Percentiles rank a stretch among this genome's conserved stretches.
phyloP scores from a whole-genome alignment of 495 filamentous ascomycete species.

The Podospora comata region DNA sequence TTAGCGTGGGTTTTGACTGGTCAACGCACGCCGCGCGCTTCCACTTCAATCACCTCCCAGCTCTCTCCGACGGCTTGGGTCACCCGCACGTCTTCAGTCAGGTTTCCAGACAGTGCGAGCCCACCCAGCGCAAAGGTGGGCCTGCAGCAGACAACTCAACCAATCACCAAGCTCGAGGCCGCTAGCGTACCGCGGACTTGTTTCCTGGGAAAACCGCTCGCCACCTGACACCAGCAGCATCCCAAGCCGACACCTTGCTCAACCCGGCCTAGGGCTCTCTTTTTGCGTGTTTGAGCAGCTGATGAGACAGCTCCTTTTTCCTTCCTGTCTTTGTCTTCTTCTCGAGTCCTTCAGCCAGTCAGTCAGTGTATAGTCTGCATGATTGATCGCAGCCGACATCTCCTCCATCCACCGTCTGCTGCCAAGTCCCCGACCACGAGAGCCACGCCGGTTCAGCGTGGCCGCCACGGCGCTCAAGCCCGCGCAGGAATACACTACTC shows the following conservation, averaged over 20 bases:
- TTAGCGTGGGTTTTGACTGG: background rate
- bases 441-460: constrained; percentile 2
- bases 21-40: background rate
- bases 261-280: constrained; percentile 17
- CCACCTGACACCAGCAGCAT: background rate
- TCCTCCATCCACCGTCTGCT: background rate
- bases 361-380: background rate
- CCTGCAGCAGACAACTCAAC: background rate
- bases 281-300: background rate
- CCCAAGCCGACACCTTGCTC: constrained; percentile 19
- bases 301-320: constrained; percentile 5
- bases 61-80: constrained; percentile 23
- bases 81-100: constrained; percentile 10
- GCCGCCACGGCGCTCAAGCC: constrained; percentile 5
- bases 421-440: constrained; percentile 1
- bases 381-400: background rate
- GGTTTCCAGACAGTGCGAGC: constrained; percentile 6
- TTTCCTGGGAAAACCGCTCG: constrained; percentile 3
- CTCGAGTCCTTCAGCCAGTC: background rate
- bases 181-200: background rate
- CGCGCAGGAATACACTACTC: background rate
- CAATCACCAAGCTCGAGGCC: background rate
- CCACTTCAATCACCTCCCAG: background rate
- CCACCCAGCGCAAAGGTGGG: background rate
- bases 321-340: background rate